A percentile compares a stretch with the other conserved stretches of the same genome.
Evolutionary conservation across 75 land plant genomes (phyloP).

Genomic region (Sequoiadendron giganteum): DNA sequence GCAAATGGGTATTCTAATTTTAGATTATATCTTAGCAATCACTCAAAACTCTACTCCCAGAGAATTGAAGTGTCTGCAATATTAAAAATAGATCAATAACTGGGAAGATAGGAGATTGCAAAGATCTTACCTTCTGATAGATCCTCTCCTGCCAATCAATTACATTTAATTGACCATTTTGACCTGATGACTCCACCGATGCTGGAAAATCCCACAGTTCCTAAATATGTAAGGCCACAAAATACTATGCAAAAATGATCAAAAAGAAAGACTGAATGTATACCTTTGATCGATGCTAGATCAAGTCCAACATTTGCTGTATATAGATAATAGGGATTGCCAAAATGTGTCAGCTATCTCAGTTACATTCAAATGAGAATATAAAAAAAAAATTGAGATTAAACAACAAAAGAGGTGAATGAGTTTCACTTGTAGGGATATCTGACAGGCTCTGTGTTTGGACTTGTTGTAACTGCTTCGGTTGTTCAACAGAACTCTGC

Average conservation of each 20-base stretch:
- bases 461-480: too few relatives aligned
- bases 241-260: not conserved
- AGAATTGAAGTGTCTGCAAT: not conserved
- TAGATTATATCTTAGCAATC: not conserved
- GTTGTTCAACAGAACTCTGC: not conserved
- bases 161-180: not conserved
- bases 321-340: not conserved
- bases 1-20: not conserved
- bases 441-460: too few relatives aligned
- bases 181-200: not conserved
- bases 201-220: not conserved
- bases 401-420: too few relatives aligned
- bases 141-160: constrained; percentile 2
- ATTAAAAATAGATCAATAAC: not conserved
- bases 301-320: not conserved
- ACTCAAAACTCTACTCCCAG: not conserved
- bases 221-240: not conserved
- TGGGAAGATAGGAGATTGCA: not conserved
- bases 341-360: not conserved
- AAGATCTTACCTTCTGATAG: constrained; percentile 57
- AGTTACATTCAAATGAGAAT: not conserved
- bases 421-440: too few relatives aligned
- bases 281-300: not conserved
- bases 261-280: not conserved
- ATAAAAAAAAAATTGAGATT: too few relatives aligned